phyloP scores from a whole-genome alignment of 495 filamentous ascomycete genomes.

The Aeminium ludgeri region DNA sequence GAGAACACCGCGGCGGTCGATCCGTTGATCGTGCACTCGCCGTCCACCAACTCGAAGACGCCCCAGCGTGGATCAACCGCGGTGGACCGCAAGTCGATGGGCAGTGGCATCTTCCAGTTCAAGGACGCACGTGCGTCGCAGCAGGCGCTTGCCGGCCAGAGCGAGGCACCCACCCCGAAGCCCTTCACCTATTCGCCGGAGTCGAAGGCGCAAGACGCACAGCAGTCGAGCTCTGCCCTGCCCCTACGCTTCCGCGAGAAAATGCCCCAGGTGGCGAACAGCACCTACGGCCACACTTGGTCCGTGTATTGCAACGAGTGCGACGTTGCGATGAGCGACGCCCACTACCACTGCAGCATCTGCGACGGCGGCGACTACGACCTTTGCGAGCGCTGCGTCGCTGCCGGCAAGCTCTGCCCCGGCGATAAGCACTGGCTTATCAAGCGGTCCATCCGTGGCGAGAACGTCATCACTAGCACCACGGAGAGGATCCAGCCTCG shows the following conservation, averaged over 20 bases:
- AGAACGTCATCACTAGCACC: constrained; percentile 63
- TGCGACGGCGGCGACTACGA: constrained; percentile 93
- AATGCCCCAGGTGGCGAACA: not conserved
- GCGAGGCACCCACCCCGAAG: constrained; percentile 21
- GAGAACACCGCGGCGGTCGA: not conserved
- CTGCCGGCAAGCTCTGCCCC: constrained; percentile 56
- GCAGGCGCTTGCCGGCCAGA: constrained; percentile 14
- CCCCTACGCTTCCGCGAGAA: constrained; percentile 20
- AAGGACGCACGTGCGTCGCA: constrained; percentile 16
- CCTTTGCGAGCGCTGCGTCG: constrained; percentile 67
- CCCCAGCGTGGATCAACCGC: constrained; percentile 8
- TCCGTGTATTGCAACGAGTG: constrained; percentile 90
- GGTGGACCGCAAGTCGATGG: constrained; percentile 10
- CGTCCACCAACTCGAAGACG: not conserved
- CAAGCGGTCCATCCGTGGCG: constrained; percentile 66
- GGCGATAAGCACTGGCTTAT: constrained; percentile 79
- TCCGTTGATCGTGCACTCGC: constrained; percentile 13
- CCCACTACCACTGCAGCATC: constrained; percentile 85
- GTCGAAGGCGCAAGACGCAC: constrained; percentile 3
- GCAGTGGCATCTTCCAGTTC: constrained; percentile 18
- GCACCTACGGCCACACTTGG: constrained; percentile 23
- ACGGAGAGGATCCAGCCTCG: constrained; percentile 64
- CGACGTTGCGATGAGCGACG: constrained; percentile 53
- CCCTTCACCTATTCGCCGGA: constrained; percentile 12
- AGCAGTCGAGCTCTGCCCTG: constrained; percentile 27